Base-by-base conservation (phyloP, 108 stramenopile species). In the Cyclotella kingstonii region DNA sequence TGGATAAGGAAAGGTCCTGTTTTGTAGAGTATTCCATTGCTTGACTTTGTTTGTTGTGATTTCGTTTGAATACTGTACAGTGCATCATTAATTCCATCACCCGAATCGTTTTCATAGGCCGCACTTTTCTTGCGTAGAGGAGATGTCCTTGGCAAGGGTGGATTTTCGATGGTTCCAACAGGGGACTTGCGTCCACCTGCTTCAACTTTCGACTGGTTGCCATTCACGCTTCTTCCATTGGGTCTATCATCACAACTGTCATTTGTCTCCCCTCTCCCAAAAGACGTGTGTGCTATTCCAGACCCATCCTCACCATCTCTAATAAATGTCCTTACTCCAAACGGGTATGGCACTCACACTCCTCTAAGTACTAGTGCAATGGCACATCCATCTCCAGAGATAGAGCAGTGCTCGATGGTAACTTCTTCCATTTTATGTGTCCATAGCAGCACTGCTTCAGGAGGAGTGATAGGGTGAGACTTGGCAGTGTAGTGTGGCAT, bases 1-100 rank as follows among this genome's bases (percentile, higher is more conserved):
- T 90, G 92, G 44, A 73, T 70, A 26, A 93, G 68, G 60, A 85
- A 90, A 14, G 87, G 92, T 1, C 88, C 92, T 0, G 81, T 77
- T 66, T 84, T 86, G 73, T 86, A 93, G 10, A 89, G 59, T 12
- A 86, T 76, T 21, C 87, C 87, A 33, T 25, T 18, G 38, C 39
- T 17, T 30, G 48, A 22, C 38, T 33, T 45, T 18, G 17, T 45
- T 7, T 27, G 17, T 17, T 70, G 33, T n/a, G 18, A 11, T 26
- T 52, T 39, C 14, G 10, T 18, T 17, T 0, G 12, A 4, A 38
- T 15, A 43, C 5, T 41, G 7, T 15, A 2, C 14, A 7, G 17
- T 25, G 17, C 26, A 10, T 42, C n/a, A 31, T 34, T 17, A 30
- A 18, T 5, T 52, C 11, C 21, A 19, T 64, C 23, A 14, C 39